Evolutionary conservation across 1,284 basidiomycete genomes (phyloP), one percentile per base, ranked within the genome.

Genomic region (Golubevia sp.): DNA sequence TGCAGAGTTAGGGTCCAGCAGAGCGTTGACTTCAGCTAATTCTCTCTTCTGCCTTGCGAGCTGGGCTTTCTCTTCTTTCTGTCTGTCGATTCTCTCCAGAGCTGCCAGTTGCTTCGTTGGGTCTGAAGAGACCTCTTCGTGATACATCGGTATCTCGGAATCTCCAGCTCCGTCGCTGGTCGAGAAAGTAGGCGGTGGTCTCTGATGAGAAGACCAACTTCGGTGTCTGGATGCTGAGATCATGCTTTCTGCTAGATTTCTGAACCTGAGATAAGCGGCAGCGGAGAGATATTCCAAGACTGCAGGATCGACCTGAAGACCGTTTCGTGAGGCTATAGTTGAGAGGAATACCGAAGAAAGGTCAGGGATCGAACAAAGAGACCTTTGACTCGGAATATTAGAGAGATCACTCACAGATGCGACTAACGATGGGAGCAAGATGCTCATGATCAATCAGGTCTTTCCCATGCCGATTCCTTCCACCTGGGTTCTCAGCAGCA

Each of bases 181-280:
- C 21, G 65, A 58, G 44, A 59, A 68, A 25, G 74, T 23, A 2
- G 78, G 75, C 15, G 79, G 75, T 13, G 66, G 59, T 21, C 79
- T 74, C 26, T 77, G 71, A 58, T 79, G 73, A 8, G 76, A 69
- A 3, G 75, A 72, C 79, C 79, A 82, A 57, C 66, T 68, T 18
- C 80, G 74, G 56, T 83, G 80, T 3, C 80, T 68, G 3, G 77
- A 76, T 5, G 74, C 66, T 13, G 68, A 64, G 26, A 83, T 68
- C 80, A 83, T 83, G 44, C 56, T 58, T 53, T 82, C 80, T 48
- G 80, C 62, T 20, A 83, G 62, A 56, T 79, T 82, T 48, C 77
- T 76, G 64, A 82, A 66, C 2, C 80, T 63, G 21, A 68, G 72
- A 27, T 71, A 66, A 2, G 80, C 70, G 8, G 79, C 79, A 15